Evolutionary conservation across 371 early-diverging fungal species (phyloP), one percentile per base, ranked within the genome.

Genomic region (Rhizomucor miehei): DNA sequence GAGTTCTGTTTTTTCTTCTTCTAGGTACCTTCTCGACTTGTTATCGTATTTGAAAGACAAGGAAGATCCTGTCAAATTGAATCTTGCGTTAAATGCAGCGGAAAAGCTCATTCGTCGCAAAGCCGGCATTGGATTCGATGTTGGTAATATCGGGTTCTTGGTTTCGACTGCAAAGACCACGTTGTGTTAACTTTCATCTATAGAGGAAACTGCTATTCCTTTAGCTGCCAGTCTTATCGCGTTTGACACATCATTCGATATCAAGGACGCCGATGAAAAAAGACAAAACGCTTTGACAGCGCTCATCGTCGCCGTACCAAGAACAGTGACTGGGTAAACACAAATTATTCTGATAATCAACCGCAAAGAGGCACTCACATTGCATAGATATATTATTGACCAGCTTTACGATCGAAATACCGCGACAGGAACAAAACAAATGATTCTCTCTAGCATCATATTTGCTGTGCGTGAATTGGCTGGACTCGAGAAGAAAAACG

Each of bases 21-120:
- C 29, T 66, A 77, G 77, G 13, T 78, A 73, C 53, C 49, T 71
- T n/a, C 44, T 57, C 13, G 79, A 78, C 36, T 51, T 78, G 13
- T 56, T 75, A 13, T 47, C 56, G 6, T 78, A 65, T 36, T 44
- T 78, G 11, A 62, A 58, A 48, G 69, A 71, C 48, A 44, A 51
- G 10, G 64, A 75, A 6, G 79, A 78, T 35, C 71, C 75, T 3
- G 44, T 73, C 4, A 75, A 67, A 38, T 51, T 75, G n/a, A 71
- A 75, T n/a, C 52, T 71, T 36, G 79, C 65, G 13, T 58, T 78
- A 34, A 57, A 56, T 9, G 59, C 64, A 45, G 75, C 79, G n/a
- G 69, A 64, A 50, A 39, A 45, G n/a, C 49, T 78, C 6, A 71
- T 78, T 20, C 71, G 75, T 13, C 62, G 61, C 50, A 73, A 71